phyloP scores from a whole-genome alignment of 2,329 filamentous ascomycete species.

The Acrodontium crateriforme region DNA sequence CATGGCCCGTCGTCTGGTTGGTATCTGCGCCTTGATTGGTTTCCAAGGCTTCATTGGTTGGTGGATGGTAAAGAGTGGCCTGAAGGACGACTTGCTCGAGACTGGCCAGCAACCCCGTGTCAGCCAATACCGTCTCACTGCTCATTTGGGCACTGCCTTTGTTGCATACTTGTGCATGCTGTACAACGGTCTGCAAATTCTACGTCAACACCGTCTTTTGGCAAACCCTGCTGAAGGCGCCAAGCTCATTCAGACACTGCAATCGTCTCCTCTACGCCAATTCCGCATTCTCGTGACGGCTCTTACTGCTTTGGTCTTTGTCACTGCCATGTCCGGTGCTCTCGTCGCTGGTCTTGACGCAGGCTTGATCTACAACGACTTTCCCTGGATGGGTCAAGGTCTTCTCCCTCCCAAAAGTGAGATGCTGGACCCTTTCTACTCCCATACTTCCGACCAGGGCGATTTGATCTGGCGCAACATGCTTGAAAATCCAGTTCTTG shows the following conservation, averaged over 20 bases:
- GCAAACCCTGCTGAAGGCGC: constrained; percentile 45
- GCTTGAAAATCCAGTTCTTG: constrained; percentile 89
- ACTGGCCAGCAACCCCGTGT: constrained; percentile 83
- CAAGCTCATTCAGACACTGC: constrained; percentile 44
- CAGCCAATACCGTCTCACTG: constrained; percentile 81
- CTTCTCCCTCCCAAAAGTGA: constrained; percentile 69
- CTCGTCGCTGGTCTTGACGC: constrained; percentile 92
- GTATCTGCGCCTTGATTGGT: constrained; percentile 79
- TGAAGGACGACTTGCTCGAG: constrained; percentile 91
- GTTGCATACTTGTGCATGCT: constrained; percentile 91
- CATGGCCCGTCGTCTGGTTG: constrained; percentile 64
- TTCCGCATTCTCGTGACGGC: constrained; percentile 62
- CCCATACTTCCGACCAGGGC: constrained; percentile 57
- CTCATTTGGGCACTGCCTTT: constrained; percentile 83
- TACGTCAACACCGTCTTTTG: constrained; percentile 63
- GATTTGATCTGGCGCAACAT: constrained; percentile 97
- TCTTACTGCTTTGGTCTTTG: constrained; percentile 65
- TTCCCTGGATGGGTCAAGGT: constrained; percentile 84
- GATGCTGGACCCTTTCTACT: constrained; percentile 77
- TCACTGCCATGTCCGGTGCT: constrained; percentile 83
- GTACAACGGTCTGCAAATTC: constrained; percentile 68
- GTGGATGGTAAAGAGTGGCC: constrained; percentile 98
- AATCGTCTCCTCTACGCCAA: constrained; percentile 51
- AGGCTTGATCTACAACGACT: constrained; percentile 96
- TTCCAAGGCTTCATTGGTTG: constrained; percentile 93